Evolutionary conservation across 164 flowering plant species (phyloP), one percentile per base, ranked within the genome.

Genomic region (Cinnamomum micranthum): DNA sequence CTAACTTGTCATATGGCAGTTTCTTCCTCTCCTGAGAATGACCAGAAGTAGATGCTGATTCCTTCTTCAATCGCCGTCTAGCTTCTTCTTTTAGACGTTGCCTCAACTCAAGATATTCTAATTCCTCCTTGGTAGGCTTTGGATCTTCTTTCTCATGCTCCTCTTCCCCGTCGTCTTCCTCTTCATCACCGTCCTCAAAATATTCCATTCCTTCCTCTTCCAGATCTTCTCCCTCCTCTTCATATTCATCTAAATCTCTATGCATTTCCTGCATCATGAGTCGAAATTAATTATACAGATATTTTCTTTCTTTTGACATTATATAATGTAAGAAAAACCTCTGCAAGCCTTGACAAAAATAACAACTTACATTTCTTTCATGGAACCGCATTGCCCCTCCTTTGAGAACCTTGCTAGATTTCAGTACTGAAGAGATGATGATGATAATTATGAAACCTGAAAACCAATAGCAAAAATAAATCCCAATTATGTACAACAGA

Each of bases 81-180:
- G 82, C 66, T 2, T 76, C 12, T 80, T 92, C 99, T 79, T 95
- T 95, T 62, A 93, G 69, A 65, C 77, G 76, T 74, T 88, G 88
- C 85, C 99, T 91, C 73, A 86, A 73, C 66, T 81, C 88, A 70
- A 95, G 88, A 74, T 88, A 92, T 25, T 92, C 89, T 71, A 85
- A 11, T 69, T 84, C 88, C 74, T 90, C 94, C 74, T 85, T 79
- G 13, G 91, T 86, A 10, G 89, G 93, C 77, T 86, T 74, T 17
- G 82, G 86, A 22, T 67, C 87, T 81, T 89, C 91, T 71, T 85
- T 85, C 50, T 82, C 85, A 60, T 82, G 84, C 10, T 85, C 81
- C 31, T 84, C 86, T 22, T 86, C 85, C 11, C 80, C 82, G 13
- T 70, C 80, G 19, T 72, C 89, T 23, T 78, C 87, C 27, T 73